Conservation (phyloP, 1,139 yeast species). For the Yamadazyma blattariae region DNA sequence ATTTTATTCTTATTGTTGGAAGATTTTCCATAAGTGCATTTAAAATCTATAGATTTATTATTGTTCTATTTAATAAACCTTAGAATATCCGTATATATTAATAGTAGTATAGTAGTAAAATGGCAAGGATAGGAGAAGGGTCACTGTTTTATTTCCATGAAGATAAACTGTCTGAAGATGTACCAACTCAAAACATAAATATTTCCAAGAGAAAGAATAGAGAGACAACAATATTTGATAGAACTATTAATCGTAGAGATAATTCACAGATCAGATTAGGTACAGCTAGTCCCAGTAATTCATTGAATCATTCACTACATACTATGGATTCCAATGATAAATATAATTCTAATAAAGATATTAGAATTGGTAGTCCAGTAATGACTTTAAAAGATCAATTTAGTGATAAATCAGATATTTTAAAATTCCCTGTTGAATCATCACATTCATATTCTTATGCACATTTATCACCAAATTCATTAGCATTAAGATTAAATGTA, state of each 20-base stretch:
- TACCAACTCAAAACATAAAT: constrained; percentile 6
- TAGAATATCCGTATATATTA: too few species aligned
- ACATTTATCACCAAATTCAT: constrained; percentile 73
- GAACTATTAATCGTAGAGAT: not conserved
- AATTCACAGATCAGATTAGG: not conserved
- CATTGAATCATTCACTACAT: not conserved
- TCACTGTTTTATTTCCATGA: constrained; percentile 22
- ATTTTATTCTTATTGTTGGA: too few species aligned
- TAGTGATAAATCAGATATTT: constrained; percentile 18
- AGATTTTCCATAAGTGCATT: too few species aligned
- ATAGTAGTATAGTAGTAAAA: not conserved
- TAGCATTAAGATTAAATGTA: constrained; percentile 73
- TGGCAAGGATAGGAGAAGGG: not conserved
- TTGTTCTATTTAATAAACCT: too few species aligned
- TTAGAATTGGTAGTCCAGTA: constrained; percentile 12
- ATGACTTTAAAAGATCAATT: constrained; percentile 15
- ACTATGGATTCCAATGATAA: not conserved
- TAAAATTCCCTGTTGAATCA: constrained; percentile 70
- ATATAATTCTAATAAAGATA: too few species aligned
- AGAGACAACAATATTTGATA: constrained; percentile 3
- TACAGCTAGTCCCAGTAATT: not conserved
- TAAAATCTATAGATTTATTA: too few species aligned
- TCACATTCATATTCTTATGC: constrained; percentile 86
- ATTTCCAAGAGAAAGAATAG: constrained; percentile 11
- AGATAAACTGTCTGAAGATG: constrained; percentile 13